These are phyloP conservation scores for Diaporthe helianthi DNA, from an alignment of 2,329 filamentous ascomycete species.

Conservation along the genomic window DNA sequence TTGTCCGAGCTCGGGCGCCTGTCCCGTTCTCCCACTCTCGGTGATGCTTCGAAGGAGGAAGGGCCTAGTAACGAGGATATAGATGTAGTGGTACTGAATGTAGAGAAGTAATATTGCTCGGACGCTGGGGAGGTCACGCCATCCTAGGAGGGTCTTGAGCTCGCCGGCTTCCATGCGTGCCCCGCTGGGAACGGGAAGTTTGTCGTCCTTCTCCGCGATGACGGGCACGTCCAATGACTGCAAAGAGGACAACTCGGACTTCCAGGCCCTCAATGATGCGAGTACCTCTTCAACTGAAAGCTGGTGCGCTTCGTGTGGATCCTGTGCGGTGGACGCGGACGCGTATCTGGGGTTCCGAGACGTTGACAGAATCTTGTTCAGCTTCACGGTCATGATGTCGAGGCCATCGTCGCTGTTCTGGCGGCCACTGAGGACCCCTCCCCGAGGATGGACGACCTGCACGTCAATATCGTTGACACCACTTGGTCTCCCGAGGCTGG, in stretches of 20 bases:
- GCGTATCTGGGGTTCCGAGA: conserved; percentile 36
- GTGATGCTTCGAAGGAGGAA: conserved; percentile 17
- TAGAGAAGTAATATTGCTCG: conserved; percentile 43
- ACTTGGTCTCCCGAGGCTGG: conserved; percentile 46
- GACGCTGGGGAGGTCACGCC: conserved; percentile 41
- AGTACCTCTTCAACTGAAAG: conserved; percentile 35
- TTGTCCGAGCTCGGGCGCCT: neutral
- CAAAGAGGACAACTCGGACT: conserved; percentile 36
- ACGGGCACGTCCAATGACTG: conserved; percentile 38
- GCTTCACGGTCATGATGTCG: conserved; percentile 42
- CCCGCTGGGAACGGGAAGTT: conserved; percentile 29
- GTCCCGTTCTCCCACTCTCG: neutral
- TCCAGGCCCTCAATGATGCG: conserved; percentile 39
- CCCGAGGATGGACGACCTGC: conserved; percentile 42
- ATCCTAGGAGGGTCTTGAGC: conserved; percentile 39
- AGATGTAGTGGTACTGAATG: conserved; percentile 45
- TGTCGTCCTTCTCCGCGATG: conserved; percentile 34
- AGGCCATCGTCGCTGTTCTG: conserved; percentile 40
- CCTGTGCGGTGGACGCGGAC: neutral
- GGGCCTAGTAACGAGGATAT: conserved; percentile 43
- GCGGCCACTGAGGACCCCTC: conserved; percentile 40
- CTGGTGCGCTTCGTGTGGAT: conserved; percentile 33
- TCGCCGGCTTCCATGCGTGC: conserved; percentile 40
- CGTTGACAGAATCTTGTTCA: conserved; percentile 42
- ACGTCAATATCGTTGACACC: conserved; percentile 46